Base-by-base conservation (phyloP, 2,329 filamentous ascomycete species). In the Fonsecaea monophora region DNA sequence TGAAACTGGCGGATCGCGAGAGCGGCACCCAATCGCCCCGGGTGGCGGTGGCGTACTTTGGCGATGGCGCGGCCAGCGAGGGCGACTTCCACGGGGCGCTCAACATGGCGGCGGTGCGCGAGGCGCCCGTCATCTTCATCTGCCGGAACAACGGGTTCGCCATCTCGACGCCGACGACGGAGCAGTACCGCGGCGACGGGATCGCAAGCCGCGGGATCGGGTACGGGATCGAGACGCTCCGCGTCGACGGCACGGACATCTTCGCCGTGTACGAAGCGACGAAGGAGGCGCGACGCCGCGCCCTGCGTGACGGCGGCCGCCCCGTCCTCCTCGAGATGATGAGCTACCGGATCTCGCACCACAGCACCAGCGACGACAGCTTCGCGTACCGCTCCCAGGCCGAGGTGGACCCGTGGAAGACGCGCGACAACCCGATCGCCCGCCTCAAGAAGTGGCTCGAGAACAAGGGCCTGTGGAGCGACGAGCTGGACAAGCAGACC, bases 301-400 rank as follows among this genome's bases (percentile, higher is more conserved):
- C 94, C 0, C 84, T 98, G 2, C 82, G 90, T 64, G 88, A 92
- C 54, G 92, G 91, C n/a, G 91, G 92, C 1, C 87, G 86, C 68
- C 93, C 92, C 0, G 86, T 99, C 0, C 82, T 99, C 7, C 90
- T 99, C 50, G 95, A 99, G 80, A 92, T 92, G 65, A 96, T 99
- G 92, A 94, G 92, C 30, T 99, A 99, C 80, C 92, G 95, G 15
- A 94, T 98, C 53, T 94, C 92, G 4, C 93, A 99, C 77, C 95
- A 99, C 81, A 97, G 92, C 79, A 99, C 95, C 0, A 95, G 91
- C 0, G 95, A 99, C 76, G 95, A 99, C 79, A 95, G 91, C 32
- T 98, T 97, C 75, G 94, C 95, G 0, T 99, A 99, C 81, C 90
- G 95, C 4, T 93, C 93, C 0, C 87, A 90, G 25, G 89, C 97